Base-by-base conservation (phyloP, 306 rosid genomes). In the Cucurbita pepo region DNA sequence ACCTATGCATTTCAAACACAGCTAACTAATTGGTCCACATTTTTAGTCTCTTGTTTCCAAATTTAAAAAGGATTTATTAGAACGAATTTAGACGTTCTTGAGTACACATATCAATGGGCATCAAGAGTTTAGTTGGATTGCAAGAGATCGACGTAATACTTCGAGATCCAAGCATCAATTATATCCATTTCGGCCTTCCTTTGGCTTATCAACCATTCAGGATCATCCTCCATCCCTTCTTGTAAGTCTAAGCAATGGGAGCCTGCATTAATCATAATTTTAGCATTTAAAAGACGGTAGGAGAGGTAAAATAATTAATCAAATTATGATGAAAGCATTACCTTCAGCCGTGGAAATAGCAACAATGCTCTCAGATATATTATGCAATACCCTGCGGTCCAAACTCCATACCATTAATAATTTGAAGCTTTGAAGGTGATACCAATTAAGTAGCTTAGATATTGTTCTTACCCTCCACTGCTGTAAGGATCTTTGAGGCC, bases 321-420 rank as follows among this genome's bases (percentile, higher is more conserved):
- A 48, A 13, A 0, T 48, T 5, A 30, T 14, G 30, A 9, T 6
- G 1, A 43, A 8, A 51, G 11, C 30, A 11, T 77, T 77, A 90
- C 96, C 96, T 51, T 90, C 83, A 12, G 52, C 56, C 0, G 96
- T 74, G 40, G 81, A 7, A 30, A 88, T 34, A 6, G 88, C 89
- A 10, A 90, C 8, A 44, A 88, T 51, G 62, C 80, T 90, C 3
- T 78, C 51, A 48, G 93, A 88, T 78, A 88, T 88, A 81, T 76
- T 75, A n/a, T 87, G 86, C 84, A 90, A 73, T 11, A 90, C 91
- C 76, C 96, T 84, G 62, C 41, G 0, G 76, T 18, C 14, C 34
- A 34, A 77, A 8, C 52, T 12, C 22, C 12, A 43, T n/a, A 22
- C 13, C 19, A 6, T 43, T 13, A 41, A 34, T 14, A 91, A 10